Conservation (phyloP, 352 stramenopile species). For the Phytophthora tentaculata region DNA sequence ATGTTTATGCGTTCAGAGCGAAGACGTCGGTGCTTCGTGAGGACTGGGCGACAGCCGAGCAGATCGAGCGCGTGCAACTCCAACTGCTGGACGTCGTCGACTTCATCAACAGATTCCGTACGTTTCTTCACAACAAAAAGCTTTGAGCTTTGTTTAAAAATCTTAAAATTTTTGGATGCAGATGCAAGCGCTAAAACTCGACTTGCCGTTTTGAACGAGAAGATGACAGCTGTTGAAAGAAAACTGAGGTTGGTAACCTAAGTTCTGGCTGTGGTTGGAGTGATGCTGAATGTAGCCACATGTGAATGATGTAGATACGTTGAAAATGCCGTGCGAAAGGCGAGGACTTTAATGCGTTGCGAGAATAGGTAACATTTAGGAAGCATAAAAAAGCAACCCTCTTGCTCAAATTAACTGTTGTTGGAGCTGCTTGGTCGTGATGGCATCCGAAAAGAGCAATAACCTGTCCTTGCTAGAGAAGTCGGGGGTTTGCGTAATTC, state of each 20-base stretch:
- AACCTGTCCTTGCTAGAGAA: constrained; percentile 50
- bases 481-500: constrained; percentile 61
- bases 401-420: constrained; percentile 10
- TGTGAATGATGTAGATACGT: constrained; percentile 38
- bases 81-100: constrained; percentile 65
- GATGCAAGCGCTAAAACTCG: constrained; percentile 51
- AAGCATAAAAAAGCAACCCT: neutral
- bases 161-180: constrained; percentile 9
- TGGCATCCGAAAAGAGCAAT: constrained; percentile 61
- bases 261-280: neutral
- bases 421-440: constrained; percentile 30
- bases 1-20: constrained; percentile 11
- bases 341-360: neutral
- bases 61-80: constrained; percentile 54
- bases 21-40: constrained; percentile 46
- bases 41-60: constrained; percentile 60
- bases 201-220: constrained; percentile 49
- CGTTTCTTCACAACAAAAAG: constrained; percentile 3
- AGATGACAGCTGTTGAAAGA: constrained; percentile 52
- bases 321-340: constrained; percentile 41
- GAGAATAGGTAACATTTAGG: constrained; percentile 2
- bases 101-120: constrained; percentile 71
- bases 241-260: constrained; percentile 39
- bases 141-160: neutral
- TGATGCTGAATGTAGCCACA: neutral